These are phyloP conservation scores for Hibiscus tridactylites DNA, from an alignment of 345 rosid genomes.

Conservation along the genomic window DNA sequence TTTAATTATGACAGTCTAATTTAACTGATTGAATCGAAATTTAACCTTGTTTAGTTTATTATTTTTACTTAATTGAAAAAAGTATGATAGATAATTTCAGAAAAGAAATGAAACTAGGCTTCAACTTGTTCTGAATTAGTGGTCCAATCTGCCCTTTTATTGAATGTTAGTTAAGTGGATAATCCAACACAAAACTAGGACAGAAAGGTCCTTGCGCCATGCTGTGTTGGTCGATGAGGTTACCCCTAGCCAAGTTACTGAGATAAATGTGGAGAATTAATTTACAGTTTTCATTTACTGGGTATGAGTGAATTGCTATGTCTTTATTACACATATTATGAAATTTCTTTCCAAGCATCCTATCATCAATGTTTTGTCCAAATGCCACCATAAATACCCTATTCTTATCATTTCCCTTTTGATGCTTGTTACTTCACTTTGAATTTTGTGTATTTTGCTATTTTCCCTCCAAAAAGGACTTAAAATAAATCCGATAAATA, in stretches of 20 bases:
- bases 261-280: neutral
- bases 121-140: too few relatives aligned
- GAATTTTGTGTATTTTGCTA: neutral
- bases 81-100: too few relatives aligned
- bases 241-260: neutral
- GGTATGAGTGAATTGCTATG: neutral
- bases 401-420: slow-evolving; percentile 3
- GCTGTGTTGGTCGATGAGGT: too few relatives aligned
- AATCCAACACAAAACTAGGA: too few relatives aligned
- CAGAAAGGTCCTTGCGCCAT: too few relatives aligned
- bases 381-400: neutral
- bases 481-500: neutral
- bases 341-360: neutral
- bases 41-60: too few relatives aligned
- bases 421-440: neutral
- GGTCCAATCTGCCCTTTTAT: too few relatives aligned
- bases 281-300: neutral
- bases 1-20: too few relatives aligned
- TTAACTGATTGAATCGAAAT: too few relatives aligned
- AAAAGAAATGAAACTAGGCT: too few relatives aligned
- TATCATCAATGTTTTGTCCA: slow-evolving; percentile 1
- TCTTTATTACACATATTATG: neutral
- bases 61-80: too few relatives aligned
- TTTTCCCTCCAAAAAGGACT: neutral
- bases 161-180: too few relatives aligned